These are phyloP conservation scores for Ceratocystis harringtonii DNA, from an alignment of 2,329 filamentous ascomycete genomes.

Conservation along the genomic window DNA sequence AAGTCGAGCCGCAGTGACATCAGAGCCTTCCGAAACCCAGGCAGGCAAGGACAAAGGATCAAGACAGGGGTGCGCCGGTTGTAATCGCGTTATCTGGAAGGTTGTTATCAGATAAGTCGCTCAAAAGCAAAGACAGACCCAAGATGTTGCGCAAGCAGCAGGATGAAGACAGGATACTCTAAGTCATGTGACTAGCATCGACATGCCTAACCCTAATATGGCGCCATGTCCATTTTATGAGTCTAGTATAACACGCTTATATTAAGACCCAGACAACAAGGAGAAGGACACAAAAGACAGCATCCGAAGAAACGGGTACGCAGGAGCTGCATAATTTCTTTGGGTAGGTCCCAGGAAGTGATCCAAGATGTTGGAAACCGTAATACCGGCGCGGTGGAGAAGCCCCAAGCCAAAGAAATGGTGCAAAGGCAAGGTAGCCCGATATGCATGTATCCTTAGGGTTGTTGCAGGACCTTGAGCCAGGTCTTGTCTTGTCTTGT, in stretches of 20 bases:
- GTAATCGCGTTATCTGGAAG: background rate
- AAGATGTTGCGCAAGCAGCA: background rate
- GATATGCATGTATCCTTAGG: background rate
- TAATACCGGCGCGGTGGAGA: background rate
- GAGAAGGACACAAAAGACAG: background rate
- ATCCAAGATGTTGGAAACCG: background rate
- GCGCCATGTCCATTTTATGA: background rate
- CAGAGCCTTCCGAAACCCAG: background rate
- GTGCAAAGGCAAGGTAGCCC: background rate
- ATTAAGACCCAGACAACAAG: background rate
- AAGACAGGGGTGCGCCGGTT: background rate
- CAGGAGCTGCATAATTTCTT: background rate
- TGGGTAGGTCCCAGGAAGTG: background rate
- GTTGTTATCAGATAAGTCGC: background rate
- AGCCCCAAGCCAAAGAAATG: background rate
- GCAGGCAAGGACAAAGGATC: background rate
- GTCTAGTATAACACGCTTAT: background rate
- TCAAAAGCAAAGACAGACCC: background rate
- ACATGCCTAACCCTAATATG: background rate
- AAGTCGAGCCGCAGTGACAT: background rate
- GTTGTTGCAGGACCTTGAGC: background rate
- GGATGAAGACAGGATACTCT: background rate
- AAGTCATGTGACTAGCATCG: background rate
- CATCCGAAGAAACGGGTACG: background rate
- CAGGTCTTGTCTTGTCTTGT: background rate